These are phyloP conservation scores for Alternaria metachromatica DNA, from an alignment of 2,329 filamentous ascomycete genomes.

Conservation along the genomic window DNA sequence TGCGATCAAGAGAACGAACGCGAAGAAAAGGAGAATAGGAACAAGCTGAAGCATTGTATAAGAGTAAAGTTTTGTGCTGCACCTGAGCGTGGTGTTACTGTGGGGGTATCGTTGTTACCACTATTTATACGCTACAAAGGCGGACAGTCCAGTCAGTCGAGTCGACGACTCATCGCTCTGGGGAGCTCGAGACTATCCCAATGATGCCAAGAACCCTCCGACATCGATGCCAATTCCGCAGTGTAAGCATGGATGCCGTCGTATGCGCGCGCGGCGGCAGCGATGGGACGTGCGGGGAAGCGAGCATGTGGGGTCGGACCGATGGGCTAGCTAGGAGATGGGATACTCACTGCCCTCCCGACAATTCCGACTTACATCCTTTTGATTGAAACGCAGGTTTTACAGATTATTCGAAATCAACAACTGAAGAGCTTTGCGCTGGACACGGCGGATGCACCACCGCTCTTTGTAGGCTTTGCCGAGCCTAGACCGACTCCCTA, in stretches of 20 bases:
- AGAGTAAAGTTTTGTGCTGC: accelerated
- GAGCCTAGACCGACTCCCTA: no score
- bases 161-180: neutral
- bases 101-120: no score
- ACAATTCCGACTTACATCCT: no score
- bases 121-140: neutral
- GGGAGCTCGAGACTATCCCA: neutral
- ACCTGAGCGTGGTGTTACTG: no score
- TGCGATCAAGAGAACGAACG: accelerated
- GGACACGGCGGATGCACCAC: no score
- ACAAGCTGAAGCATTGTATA: neutral
- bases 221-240: accelerated
- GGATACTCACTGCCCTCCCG: accelerated
- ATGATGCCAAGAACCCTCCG: accelerated
- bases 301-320: neutral
- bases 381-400: no score
- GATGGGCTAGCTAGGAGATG: neutral
- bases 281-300: neutral
- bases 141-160: neutral
- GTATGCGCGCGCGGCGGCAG: accelerated
- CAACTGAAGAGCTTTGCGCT: no score
- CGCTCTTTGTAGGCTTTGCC: no score
- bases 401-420: no score
- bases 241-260: accelerated
- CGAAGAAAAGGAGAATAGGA: accelerated